A percentile compares a stretch with the other conserved stretches of the same genome.
These are phyloP conservation scores for Prunus salicina DNA, from an alignment of 306 rosid species.

Conservation along the genomic window DNA sequence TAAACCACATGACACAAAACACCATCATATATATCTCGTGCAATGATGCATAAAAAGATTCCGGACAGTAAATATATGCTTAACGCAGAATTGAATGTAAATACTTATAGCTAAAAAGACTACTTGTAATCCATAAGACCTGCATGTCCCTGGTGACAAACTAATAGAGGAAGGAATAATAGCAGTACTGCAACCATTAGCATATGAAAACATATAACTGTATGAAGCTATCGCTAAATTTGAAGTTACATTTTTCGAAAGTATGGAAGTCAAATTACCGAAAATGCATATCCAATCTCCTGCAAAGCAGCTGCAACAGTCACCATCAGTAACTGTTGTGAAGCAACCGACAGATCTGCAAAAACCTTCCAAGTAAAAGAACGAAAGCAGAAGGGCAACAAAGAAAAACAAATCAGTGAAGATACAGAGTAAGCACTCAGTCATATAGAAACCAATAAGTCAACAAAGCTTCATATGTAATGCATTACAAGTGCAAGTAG, in stretches of 20 bases:
- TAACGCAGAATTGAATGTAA: not conserved
- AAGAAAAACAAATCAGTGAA: not conserved
- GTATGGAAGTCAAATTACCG: slow-evolving; percentile 42
- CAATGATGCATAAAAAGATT: not conserved
- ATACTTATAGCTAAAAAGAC: not conserved
- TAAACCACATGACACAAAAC: not conserved
- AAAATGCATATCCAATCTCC: slow-evolving; percentile 73
- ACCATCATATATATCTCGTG: not conserved
- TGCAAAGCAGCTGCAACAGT: slow-evolving; percentile 74
- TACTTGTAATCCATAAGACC: not conserved
- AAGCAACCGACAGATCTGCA: slow-evolving; percentile 73
- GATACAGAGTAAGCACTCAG: not conserved
- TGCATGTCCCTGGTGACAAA: not conserved
- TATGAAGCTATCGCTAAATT: not conserved
- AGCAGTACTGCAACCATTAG: not conserved
- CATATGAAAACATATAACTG: not conserved
- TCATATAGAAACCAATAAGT: not conserved
- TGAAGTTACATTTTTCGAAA: slow-evolving; percentile 1
- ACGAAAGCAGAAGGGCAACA: slow-evolving; percentile 1
- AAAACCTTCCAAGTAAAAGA: slow-evolving; percentile 55
- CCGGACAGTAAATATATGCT: not conserved
- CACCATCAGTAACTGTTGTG: slow-evolving; percentile 77
- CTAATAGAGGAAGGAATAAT: not conserved
- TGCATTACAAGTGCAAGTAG: not conserved
- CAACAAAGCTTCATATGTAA: not conserved